Conservation (phyloP, 345 rosid species). For the Salix dunnii region DNA sequence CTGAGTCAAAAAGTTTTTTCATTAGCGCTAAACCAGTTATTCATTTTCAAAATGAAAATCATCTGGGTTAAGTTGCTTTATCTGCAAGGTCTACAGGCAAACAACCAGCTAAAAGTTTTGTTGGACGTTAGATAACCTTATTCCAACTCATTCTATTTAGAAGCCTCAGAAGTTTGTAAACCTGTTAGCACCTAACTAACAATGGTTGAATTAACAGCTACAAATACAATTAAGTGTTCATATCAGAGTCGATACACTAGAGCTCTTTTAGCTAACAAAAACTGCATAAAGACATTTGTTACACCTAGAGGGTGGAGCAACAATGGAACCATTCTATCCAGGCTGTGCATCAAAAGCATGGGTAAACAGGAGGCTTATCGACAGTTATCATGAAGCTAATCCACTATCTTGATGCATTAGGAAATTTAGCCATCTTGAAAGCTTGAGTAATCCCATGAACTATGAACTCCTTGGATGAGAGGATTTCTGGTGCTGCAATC, state of each 20-base stretch:
- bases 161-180: no score
- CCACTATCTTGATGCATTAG: conserved; percentile 3
- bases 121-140: neutral
- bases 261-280: neutral
- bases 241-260: neutral
- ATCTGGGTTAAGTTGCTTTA: neutral
- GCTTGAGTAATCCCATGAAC: conserved; percentile 59
- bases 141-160: no score
- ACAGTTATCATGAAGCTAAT: neutral
- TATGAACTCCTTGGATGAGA: conserved; percentile 41
- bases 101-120: neutral
- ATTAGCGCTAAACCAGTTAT: neutral
- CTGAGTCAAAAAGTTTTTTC: neutral
- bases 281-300: neutral
- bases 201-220: neutral
- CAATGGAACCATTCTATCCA: neutral
- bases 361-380: neutral
- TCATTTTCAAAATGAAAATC: neutral
- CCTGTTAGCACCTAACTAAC: neutral
- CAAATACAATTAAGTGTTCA: neutral
- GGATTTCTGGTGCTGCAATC: conserved; percentile 52
- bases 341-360: neutral
- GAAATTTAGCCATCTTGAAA: conserved; percentile 30
- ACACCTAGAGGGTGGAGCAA: neutral
- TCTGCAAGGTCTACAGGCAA: neutral